These are phyloP conservation scores for Nannochloris sp. DNA, from an alignment of 139 green algal species.

Conservation along the genomic window DNA sequence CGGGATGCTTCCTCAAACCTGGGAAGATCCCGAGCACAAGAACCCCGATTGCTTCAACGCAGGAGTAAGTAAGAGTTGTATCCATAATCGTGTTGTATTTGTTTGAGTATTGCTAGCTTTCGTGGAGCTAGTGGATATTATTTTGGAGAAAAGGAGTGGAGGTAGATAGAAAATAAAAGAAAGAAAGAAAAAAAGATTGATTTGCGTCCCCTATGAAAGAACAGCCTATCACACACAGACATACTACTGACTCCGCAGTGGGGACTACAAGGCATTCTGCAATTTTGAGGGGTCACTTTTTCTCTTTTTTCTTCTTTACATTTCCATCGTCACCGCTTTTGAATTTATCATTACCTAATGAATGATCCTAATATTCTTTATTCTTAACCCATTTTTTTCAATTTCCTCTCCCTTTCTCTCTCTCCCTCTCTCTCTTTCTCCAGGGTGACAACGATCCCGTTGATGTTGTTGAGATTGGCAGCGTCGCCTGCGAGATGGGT, in stretches of 20 bases:
- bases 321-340: too few species aligned
- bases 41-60: conserved; percentile 56
- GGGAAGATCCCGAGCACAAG: conserved; percentile 77
- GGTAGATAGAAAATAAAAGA: too few species aligned
- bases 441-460: conserved; percentile 97
- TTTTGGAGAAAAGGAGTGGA: too few species aligned
- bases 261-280: conserved; percentile 23
- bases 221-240: conserved; percentile 20
- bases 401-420: neutral
- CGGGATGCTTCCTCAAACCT: conserved; percentile 97
- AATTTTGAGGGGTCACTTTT: conserved; percentile 22
- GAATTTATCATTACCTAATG: neutral
- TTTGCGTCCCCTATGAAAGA: conserved; percentile 18
- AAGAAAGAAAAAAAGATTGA: neutral
- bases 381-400: neutral
- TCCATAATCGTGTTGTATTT: neutral
- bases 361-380: neutral
- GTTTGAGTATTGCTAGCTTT: neutral
- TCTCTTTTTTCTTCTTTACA: neutral
- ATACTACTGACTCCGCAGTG: neutral
- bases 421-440: neutral
- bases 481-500: conserved; percentile 54
- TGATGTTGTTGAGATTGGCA: conserved; percentile 97
- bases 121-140: too few species aligned
- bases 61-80: conserved; percentile 19